Conservation (phyloP, 108 stramenopile genomes). For the Discostella pseudostelligera region DNA sequence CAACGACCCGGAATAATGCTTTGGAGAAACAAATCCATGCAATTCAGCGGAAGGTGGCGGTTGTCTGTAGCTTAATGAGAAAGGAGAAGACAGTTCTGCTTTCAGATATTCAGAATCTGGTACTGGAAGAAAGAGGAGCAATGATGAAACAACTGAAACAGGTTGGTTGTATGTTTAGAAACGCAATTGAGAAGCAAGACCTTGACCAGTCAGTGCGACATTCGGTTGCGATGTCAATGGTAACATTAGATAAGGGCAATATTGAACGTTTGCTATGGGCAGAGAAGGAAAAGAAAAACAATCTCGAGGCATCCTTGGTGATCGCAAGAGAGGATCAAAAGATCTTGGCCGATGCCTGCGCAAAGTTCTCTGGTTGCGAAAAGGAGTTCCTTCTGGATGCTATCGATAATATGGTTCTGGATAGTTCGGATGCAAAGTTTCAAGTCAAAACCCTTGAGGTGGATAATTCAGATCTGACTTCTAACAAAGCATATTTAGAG, state of each 20-base stretch:
- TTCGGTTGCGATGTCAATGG: slow-evolving; percentile 20
- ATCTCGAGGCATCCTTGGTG: slow-evolving; percentile 21
- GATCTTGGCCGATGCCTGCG: slow-evolving; percentile 7
- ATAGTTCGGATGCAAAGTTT: slow-evolving; percentile 18
- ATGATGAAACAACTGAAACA: slow-evolving; percentile 22
- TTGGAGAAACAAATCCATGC: slow-evolving; percentile 14
- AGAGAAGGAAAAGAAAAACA: slow-evolving; percentile 11
- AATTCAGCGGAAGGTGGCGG: slow-evolving; percentile 8
- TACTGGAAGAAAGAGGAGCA: slow-evolving; percentile 17
- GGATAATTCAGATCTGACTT: slow-evolving; percentile 20
- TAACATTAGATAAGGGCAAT: slow-evolving; percentile 8
- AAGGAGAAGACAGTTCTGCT: slow-evolving; percentile 21
- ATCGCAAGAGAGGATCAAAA: slow-evolving; percentile 3
- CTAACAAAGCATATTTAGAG: slow-evolving; percentile 12
- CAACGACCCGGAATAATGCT: neutral
- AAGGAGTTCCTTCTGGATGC: slow-evolving; percentile 26
- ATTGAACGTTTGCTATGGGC: slow-evolving; percentile 25
- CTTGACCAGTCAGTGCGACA: slow-evolving; percentile 34
- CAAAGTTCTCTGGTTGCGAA: slow-evolving; percentile 20
- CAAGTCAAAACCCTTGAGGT: slow-evolving; percentile 20
- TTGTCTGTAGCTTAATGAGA: slow-evolving; percentile 16
- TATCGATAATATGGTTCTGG: slow-evolving; percentile 27
- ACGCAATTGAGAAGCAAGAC: slow-evolving; percentile 20
- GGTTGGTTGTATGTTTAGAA: slow-evolving; percentile 7
- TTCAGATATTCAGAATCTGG: slow-evolving; percentile 20